phyloP scores from a whole-genome alignment of 805 yeast genomes.

The Candida krabiensis region DNA sequence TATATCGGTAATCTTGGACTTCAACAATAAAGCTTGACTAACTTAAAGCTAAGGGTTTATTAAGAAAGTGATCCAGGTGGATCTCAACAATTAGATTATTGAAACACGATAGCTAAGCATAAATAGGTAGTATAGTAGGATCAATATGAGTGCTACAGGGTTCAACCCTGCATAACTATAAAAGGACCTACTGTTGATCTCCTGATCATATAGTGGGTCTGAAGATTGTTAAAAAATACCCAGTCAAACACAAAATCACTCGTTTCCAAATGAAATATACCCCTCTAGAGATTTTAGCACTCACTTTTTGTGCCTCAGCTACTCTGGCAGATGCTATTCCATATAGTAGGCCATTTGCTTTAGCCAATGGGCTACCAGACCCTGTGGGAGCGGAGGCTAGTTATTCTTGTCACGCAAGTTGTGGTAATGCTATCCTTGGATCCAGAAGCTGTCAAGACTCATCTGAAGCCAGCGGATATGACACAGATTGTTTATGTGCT shows the following conservation, averaged over 20 bases:
- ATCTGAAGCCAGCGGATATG: slow-evolving; percentile 28
- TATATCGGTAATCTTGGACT: too few relatives aligned
- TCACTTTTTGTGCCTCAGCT: background rate
- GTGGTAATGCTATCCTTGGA: slow-evolving; percentile 33
- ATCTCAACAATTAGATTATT: too few relatives aligned
- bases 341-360: slow-evolving; percentile 24
- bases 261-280: background rate
- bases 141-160: background rate
- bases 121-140: too few relatives aligned
- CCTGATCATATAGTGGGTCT: too few relatives aligned
- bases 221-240: too few relatives aligned
- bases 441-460: slow-evolving; percentile 27
- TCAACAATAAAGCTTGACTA: too few relatives aligned
- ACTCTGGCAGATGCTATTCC: slow-evolving; percentile 10
- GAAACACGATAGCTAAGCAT: too few relatives aligned
- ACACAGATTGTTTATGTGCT: slow-evolving; percentile 31
- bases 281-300: background rate
- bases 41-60: too few relatives aligned
- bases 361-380: slow-evolving; percentile 25
- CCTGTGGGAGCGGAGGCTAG: slow-evolving; percentile 31
- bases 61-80: too few relatives aligned
- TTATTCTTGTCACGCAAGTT: slow-evolving; percentile 32
- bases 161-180: background rate
- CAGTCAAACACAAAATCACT: background rate
- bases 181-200: background rate